Base-by-base conservation (phyloP, 768 basidiomycete genomes). In the Amanita rubescens region DNA sequence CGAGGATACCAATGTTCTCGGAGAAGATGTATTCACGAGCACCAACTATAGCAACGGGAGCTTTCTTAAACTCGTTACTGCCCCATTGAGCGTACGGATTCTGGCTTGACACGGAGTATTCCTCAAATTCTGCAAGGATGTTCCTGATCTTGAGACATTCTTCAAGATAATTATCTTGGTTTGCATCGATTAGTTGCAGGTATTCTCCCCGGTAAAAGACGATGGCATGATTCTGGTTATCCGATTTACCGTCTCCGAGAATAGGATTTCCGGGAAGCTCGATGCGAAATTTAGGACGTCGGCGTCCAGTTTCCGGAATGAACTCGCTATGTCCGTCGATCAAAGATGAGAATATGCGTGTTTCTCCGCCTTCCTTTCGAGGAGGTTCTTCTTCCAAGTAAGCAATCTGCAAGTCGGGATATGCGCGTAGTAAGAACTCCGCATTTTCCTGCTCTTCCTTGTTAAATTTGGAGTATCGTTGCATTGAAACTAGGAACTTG, bases 11-110 rank as follows among this genome's bases (percentile, higher is more conserved):
- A 58, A 98, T 98, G 66, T 97, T 97, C 75, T 99, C 96, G 49
- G 96, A 98, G 74, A 99, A 99, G 67, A 99, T 97, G 70, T 99
- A 99, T 76, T 99, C 95, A 71, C 96, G 85, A 9, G 96, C 95
- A 69, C 95, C 96, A 58, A 99, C 90, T 58, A 99, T 99, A 14
- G 96, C 95, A 19, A 98, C 88, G 15, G 96, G 96, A 19, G 90
- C 69, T 56, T 81, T 80, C 65, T 82, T 82, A 78, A 95, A 91
- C 60, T 96, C 91, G 68, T 89, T 85, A 63, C 87, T 84, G 56
- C 84, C 84, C 81, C 88, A 92, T 57, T 88, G 88, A 6, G 87
- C 85, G 67, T 99, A 98, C 5, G 96, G 96, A 61, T 85, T 93
- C 72, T 94, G 88, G 56, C 74, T 83, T 20, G 92, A 87, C 5